phyloP scores from a whole-genome alignment of 1,284 basidiomycete species.

The Ustilago cynodontis region DNA sequence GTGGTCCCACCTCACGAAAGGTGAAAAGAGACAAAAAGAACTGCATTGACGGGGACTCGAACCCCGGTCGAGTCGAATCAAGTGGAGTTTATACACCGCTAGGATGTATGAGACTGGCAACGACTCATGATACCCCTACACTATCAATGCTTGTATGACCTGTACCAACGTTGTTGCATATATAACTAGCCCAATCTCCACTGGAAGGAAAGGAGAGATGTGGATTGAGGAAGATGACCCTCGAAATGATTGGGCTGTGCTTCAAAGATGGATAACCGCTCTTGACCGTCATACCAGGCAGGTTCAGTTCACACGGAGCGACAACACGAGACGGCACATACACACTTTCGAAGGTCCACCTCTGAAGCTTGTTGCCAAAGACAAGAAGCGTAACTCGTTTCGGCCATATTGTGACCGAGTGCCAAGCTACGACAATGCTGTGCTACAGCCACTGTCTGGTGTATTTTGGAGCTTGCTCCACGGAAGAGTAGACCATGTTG shows the following conservation, averaged over 20 bases:
- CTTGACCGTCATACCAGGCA: background rate
- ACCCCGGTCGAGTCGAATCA: constrained; percentile 59
- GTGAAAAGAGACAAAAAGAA: background rate
- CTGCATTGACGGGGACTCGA: constrained; percentile 61
- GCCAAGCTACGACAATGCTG: background rate
- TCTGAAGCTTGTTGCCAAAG: background rate
- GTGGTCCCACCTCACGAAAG: too few species aligned
- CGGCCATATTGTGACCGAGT: background rate
- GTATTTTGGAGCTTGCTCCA: background rate
- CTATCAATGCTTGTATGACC: constrained; percentile 47
- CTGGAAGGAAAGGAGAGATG: too few species aligned
- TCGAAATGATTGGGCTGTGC: constrained; percentile 2
- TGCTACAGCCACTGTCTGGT: background rate
- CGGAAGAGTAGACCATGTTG: background rate
- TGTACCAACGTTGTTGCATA: too few species aligned
- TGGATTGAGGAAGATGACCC: too few species aligned
- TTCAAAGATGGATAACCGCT: background rate
- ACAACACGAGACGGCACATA: background rate
- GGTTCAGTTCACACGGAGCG: background rate
- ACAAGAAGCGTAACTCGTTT: background rate
- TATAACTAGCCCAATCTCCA: too few species aligned
- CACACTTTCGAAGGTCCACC: background rate
- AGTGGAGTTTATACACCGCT: constrained; percentile 31
- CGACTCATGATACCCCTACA: constrained; percentile 54
- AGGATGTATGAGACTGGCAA: constrained; percentile 44